Percentiles rank a stretch among this genome's conserved stretches.
These are phyloP conservation scores for Colletotrichum theobromicola DNA, from an alignment of 2,329 filamentous ascomycete species.

Conservation along the genomic window DNA sequence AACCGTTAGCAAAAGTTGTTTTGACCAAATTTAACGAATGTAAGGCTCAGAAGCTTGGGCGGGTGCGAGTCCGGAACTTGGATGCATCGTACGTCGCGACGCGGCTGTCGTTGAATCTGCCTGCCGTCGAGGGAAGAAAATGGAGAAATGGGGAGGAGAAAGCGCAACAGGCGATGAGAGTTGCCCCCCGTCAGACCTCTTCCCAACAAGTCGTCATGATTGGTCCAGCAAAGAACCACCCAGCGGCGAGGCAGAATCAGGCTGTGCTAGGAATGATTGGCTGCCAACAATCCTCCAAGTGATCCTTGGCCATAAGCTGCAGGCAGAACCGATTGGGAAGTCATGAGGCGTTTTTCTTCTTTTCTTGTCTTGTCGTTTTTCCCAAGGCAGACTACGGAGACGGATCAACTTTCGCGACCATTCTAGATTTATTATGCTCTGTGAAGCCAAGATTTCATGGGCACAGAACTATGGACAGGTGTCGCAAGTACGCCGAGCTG, in stretches of 20 bases:
- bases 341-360: background rate
- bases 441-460: too few species aligned
- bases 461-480: too few species aligned
- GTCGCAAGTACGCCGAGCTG: too few species aligned
- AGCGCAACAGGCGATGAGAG: background rate
- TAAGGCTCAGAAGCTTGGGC: background rate
- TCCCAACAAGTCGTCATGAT: background rate
- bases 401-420: rapidly evolving
- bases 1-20: background rate
- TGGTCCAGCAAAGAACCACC: background rate
- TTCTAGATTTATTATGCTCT: background rate
- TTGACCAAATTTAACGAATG: background rate
- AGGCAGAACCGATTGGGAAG: background rate
- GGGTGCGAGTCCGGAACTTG: background rate
- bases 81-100: background rate
- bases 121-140: too few species aligned
- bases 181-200: background rate
- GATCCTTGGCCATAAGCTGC: background rate
- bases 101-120: too few species aligned
- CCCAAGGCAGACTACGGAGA: background rate
- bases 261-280: background rate
- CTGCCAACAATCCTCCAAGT: background rate
- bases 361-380: background rate
- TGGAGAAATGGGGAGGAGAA: background rate
- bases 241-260: background rate